Conservation (phyloP, 257 asterid species). For the Coffea eugenioides region DNA sequence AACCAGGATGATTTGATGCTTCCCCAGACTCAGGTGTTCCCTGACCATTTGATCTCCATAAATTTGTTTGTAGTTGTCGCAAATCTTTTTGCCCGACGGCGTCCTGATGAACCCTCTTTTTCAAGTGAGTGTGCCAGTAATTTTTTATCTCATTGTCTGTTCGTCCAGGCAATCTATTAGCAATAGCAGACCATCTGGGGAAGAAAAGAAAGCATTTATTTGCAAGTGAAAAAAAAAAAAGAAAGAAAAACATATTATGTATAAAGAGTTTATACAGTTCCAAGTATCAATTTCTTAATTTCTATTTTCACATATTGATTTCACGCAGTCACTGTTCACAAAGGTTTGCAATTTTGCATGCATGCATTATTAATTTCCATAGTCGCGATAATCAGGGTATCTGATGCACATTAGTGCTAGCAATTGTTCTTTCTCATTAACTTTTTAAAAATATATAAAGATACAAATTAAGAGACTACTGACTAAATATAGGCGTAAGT, state of each 20-base stretch:
- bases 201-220: background rate
- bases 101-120: slow-evolving; percentile 19
- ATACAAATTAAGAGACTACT: background rate
- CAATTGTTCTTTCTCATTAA: background rate
- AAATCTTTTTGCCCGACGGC: background rate
- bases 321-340: background rate
- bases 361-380: background rate
- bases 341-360: background rate
- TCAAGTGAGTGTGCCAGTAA: slow-evolving; percentile 34
- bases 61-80: background rate
- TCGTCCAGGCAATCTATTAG: slow-evolving; percentile 29
- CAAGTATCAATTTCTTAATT: background rate
- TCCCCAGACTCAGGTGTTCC: background rate
- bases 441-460: background rate
- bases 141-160: slow-evolving; percentile 38
- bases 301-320: too few relatives aligned
- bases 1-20: background rate
- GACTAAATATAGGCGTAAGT: background rate
- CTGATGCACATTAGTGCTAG: background rate
- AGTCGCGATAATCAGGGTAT: background rate
- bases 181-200: slow-evolving; percentile 35
- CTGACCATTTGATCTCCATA: background rate
- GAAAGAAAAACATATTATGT: too few relatives aligned
- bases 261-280: background rate
- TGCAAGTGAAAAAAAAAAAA: too few relatives aligned